phyloP scores from a whole-genome alignment of 1,284 basidiomycete genomes.

The Xerocomus nothofagi region DNA sequence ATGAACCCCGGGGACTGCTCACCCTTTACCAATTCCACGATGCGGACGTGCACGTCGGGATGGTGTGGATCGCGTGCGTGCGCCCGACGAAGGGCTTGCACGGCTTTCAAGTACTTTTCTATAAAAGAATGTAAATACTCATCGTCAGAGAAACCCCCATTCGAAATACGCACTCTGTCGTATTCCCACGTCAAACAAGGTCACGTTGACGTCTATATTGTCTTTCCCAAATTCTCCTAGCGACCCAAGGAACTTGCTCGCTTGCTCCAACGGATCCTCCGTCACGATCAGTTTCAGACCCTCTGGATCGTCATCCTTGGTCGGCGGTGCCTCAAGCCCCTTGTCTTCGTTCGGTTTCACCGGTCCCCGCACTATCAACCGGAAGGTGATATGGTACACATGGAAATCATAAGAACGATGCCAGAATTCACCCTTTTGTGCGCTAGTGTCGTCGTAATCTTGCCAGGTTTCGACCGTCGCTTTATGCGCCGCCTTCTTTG shows the following conservation, averaged over 20 bases:
- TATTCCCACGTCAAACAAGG: conserved; percentile 78
- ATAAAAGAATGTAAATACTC: conserved; percentile 2
- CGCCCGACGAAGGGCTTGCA: conserved; percentile 67
- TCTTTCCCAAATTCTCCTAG: conserved; percentile 54
- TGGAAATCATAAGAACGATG: conserved; percentile 15
- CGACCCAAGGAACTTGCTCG: conserved; percentile 72
- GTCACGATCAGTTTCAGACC: conserved; percentile 70
- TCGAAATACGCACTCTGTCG: conserved; percentile 54
- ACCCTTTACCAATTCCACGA: conserved; percentile 69
- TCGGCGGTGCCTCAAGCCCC: conserved; percentile 60
- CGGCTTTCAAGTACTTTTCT: conserved; percentile 84
- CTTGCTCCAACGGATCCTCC: conserved; percentile 74
- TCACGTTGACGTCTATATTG: conserved; percentile 72
- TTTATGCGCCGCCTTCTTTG: conserved; percentile 81
- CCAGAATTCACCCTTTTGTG: conserved; percentile 42
- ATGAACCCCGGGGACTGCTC: conserved; percentile 18
- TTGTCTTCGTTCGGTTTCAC: conserved; percentile 64
- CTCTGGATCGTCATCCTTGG: conserved; percentile 83
- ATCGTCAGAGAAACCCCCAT: neutral
- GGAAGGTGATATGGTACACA: conserved; percentile 14
- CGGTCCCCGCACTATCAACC: conserved; percentile 20
- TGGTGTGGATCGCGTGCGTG: conserved; percentile 55
- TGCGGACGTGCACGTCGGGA: conserved; percentile 70
- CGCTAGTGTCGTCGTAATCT: conserved; percentile 40
- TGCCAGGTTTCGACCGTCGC: conserved; percentile 60